Percentiles rank a stretch among this genome's conserved stretches.
phyloP scores from a whole-genome alignment of 805 yeast species.

The Candida hispaniensis region DNA sequence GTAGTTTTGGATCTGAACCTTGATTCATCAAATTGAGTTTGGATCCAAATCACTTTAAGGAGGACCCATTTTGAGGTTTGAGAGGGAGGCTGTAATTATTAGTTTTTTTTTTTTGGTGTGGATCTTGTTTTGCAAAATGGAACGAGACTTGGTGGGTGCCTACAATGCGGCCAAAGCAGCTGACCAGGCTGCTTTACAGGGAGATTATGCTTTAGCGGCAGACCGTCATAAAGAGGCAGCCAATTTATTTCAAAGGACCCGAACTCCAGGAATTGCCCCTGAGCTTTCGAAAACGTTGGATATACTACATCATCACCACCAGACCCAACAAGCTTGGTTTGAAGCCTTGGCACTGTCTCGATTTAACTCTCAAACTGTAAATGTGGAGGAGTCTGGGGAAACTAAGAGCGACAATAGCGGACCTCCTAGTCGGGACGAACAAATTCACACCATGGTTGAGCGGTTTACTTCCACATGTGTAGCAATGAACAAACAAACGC shows the following conservation, averaged over 20 bases:
- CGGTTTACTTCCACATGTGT: conserved; percentile 3
- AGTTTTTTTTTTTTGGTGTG: no score
- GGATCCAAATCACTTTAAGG: no score
- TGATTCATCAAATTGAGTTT: no score
- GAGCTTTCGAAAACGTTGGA: conserved; percentile 1
- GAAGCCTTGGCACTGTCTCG: conserved; percentile 7
- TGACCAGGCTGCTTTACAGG: conserved; percentile 1
- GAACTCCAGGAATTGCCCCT: background rate
- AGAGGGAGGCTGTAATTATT: no score
- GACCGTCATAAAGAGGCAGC: conserved; percentile 14
- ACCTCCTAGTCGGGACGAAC: background rate
- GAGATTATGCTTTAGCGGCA: conserved; percentile 6
- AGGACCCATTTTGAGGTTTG: no score
- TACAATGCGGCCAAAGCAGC: conserved; percentile 14
- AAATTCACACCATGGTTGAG: conserved; percentile 4
- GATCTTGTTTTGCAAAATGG: no score
- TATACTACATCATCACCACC: conserved; percentile 2
- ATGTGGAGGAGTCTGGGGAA: conserved; percentile 6
- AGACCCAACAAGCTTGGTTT: conserved; percentile 1
- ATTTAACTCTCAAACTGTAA: conserved; percentile 1
- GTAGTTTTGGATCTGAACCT: no score
- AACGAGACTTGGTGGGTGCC: no score
- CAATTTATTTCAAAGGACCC: background rate
- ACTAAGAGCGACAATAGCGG: background rate
- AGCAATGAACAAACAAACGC: conserved; percentile 9